These are phyloP conservation scores for Choiromyces venosus DNA, from an alignment of 495 filamentous ascomycete genomes.

Conservation along the genomic window DNA sequence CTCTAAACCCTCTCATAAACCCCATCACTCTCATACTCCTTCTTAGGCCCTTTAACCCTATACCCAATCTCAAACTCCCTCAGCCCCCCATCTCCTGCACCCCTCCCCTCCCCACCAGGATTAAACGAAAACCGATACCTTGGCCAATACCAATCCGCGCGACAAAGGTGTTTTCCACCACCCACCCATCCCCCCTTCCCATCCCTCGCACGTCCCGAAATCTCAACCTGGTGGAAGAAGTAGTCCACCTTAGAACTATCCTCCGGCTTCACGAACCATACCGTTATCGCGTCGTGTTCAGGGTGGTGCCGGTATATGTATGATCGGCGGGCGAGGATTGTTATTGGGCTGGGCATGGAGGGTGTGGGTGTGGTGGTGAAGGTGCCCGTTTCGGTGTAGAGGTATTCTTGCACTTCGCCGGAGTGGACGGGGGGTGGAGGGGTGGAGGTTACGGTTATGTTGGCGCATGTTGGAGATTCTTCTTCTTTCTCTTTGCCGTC, in stretches of 20 bases:
- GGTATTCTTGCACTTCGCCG: slow-evolving; percentile 51
- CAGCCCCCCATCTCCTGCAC: slow-evolving; percentile 47
- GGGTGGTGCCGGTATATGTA: slow-evolving; percentile 59
- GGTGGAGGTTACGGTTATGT: not conserved
- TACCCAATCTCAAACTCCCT: slow-evolving; percentile 55
- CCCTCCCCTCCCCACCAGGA: not conserved
- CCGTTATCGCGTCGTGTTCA: slow-evolving; percentile 51
- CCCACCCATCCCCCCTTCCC: slow-evolving; percentile 51
- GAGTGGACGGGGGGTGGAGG: not conserved
- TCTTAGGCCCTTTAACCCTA: slow-evolving; percentile 60
- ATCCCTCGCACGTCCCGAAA: slow-evolving; percentile 25
- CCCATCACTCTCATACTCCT: slow-evolving; percentile 59
- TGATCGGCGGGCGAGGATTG: slow-evolving; percentile 41
- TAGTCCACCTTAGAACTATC: slow-evolving; percentile 57
- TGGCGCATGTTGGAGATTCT: slow-evolving; percentile 14
- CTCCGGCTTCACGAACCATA: slow-evolving; percentile 61
- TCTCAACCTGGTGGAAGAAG: slow-evolving; percentile 57
- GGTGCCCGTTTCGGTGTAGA: slow-evolving; percentile 60
- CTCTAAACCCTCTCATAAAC: slow-evolving; percentile 45
- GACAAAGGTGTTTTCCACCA: slow-evolving; percentile 57
- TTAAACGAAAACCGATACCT: slow-evolving; percentile 57
- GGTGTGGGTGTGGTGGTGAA: slow-evolving; percentile 45
- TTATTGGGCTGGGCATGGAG: slow-evolving; percentile 33
- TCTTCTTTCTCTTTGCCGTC: not conserved
- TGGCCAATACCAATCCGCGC: slow-evolving; percentile 60